Percentiles rank a stretch among this genome's conserved stretches.
phyloP scores from a whole-genome alignment of 345 rosid species.

The Corymbia maculata region DNA sequence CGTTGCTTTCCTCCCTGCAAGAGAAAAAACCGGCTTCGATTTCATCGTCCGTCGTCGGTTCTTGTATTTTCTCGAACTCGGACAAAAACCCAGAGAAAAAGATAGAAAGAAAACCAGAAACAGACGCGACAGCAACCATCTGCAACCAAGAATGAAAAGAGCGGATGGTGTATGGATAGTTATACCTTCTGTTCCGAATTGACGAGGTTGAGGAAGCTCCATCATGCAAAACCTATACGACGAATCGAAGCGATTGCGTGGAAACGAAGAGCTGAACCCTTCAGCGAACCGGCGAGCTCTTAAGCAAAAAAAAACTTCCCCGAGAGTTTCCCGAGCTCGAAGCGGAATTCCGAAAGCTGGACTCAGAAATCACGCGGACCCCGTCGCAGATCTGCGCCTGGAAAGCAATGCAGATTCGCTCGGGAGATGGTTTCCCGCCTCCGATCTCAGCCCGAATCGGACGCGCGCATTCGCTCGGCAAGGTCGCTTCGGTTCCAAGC shows the following conservation, averaged over 20 bases:
- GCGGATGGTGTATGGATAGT: neutral
- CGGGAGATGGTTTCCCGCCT: neutral
- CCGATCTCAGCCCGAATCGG: neutral
- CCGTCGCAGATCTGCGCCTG: neutral
- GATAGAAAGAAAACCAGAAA: neutral
- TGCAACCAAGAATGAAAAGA: neutral
- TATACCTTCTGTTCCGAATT: constrained; percentile 64
- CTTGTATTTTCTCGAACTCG: neutral
- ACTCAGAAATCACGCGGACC: neutral
- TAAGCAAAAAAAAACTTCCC: neutral
- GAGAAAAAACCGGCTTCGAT: neutral
- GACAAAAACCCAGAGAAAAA: neutral
- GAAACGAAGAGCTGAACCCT: neutral
- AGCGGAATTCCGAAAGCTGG: neutral
- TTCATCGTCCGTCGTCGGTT: constrained; percentile 16
- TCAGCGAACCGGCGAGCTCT: neutral
- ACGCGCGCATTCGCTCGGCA: neutral
- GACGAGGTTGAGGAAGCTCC: constrained; percentile 87
- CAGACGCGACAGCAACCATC: neutral
- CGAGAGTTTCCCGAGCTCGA: neutral
- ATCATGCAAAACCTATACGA: constrained; percentile 6
- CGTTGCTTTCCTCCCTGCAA: constrained; percentile 77
- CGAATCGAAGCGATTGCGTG: neutral
- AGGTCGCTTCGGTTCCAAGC: neutral
- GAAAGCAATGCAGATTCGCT: neutral